These are phyloP conservation scores for Mortierella sp. DNA, from an alignment of 371 early-diverging fungal species.

Conservation along the genomic window DNA sequence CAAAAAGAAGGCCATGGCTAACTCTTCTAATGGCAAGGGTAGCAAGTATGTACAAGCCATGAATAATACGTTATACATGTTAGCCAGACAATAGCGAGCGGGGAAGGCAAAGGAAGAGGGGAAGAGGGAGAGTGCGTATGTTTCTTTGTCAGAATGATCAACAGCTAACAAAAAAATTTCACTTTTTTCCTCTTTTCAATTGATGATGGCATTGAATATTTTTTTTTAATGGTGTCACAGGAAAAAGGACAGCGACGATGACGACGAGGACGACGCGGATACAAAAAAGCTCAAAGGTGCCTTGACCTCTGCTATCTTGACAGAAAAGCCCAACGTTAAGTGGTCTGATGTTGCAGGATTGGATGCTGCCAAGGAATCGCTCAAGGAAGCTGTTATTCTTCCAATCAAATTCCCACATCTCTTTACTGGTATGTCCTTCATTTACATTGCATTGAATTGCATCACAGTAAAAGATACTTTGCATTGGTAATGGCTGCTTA, in stretches of 20 bases:
- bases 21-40: constrained; percentile 64
- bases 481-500: background rate
- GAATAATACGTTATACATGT: too few species aligned
- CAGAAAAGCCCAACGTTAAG: constrained; percentile 94
- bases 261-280: constrained; percentile 89
- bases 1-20: constrained; percentile 71
- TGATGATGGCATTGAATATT: constrained; percentile 3
- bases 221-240: constrained; percentile 29
- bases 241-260: constrained; percentile 64
- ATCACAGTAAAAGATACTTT: too few species aligned
- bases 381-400: constrained; percentile 98
- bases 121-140: background rate
- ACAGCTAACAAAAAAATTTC: background rate
- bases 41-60: constrained; percentile 46
- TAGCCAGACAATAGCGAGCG: background rate
- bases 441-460: too few species aligned
- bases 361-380: constrained; percentile 97
- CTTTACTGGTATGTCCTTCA: constrained; percentile 78
- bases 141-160: background rate
- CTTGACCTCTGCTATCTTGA: constrained; percentile 83
- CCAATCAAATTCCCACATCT: constrained; percentile 98
- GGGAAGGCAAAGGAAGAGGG: background rate
- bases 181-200: background rate
- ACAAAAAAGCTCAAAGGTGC: constrained; percentile 87
- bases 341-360: constrained; percentile 99